These are phyloP conservation scores for Medicago lupulina DNA, from an alignment of 306 rosid genomes.

Conservation along the genomic window DNA sequence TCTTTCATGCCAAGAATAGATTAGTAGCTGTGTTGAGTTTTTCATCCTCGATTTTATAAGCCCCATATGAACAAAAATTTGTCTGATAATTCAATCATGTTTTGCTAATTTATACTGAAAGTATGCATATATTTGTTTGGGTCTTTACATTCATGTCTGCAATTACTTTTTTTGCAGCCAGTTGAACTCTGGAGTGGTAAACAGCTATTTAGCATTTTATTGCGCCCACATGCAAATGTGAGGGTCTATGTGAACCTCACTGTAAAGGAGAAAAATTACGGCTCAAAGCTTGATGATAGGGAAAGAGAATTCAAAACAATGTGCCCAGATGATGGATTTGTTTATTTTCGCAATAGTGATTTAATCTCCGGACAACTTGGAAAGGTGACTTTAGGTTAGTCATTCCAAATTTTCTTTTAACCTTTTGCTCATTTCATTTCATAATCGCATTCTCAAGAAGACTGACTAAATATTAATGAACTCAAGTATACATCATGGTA, in stretches of 20 bases:
- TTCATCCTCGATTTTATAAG: conserved; percentile 4
- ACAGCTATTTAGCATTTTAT: conserved; percentile 81
- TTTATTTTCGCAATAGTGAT: conserved; percentile 89
- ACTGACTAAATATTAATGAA: conserved; percentile 12
- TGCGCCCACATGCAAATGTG: conserved; percentile 83
- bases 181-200: conserved; percentile 98
- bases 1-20: not conserved
- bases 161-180: conserved; percentile 67
- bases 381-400: conserved; percentile 91
- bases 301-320: conserved; percentile 70
- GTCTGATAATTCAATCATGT: conserved; percentile 11
- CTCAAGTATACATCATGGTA: conserved; percentile 1
- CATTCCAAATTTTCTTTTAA: conserved; percentile 26
- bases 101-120: conserved; percentile 28
- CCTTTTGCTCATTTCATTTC: conserved; percentile 26
- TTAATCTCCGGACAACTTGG: conserved; percentile 97
- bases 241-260: conserved; percentile 84
- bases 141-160: not conserved
- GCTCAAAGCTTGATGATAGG: conserved; percentile 54
- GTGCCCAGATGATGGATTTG: conserved; percentile 92
- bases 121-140: conserved; percentile 12
- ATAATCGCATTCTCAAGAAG: conserved; percentile 11
- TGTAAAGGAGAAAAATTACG: conserved; percentile 76
- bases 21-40: not conserved
- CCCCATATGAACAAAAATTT: conserved; percentile 21